Evolutionary conservation across 2,329 filamentous ascomycete genomes (phyloP).

Genomic region (Zasmidium angulare): DNA sequence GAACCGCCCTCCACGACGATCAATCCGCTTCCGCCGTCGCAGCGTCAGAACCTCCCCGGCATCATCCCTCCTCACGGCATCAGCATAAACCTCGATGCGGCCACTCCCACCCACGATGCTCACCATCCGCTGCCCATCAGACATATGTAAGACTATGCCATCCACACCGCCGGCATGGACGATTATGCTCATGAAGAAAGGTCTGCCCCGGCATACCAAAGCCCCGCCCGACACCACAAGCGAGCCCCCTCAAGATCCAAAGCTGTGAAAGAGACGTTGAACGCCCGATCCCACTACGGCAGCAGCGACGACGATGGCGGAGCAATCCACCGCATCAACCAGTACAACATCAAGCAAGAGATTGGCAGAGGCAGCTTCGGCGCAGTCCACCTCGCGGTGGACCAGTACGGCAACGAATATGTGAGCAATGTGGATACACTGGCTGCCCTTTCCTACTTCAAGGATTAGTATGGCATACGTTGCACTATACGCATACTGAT

Average conservation of each 20-base stretch:
- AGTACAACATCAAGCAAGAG: slow-evolving; percentile 91
- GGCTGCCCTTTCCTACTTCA: slow-evolving; percentile 5
- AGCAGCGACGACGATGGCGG: slow-evolving; percentile 80
- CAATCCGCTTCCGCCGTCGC: neutral
- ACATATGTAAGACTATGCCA: slow-evolving; percentile 47
- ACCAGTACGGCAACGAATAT: slow-evolving; percentile 91
- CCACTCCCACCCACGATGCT: slow-evolving; percentile 34
- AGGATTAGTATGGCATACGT: neutral
- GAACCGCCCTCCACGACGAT: slow-evolving; percentile 4
- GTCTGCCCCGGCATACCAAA: slow-evolving; percentile 59
- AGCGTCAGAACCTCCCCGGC: slow-evolving; percentile 29
- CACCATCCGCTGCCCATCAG: slow-evolving; percentile 41
- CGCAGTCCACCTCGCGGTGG: slow-evolving; percentile 82
- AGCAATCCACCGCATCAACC: slow-evolving; percentile 85
- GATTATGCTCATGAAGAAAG: slow-evolving; percentile 39
- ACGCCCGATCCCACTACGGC: slow-evolving; percentile 82
- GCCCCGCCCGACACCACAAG: slow-evolving; percentile 65
- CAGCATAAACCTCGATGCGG: slow-evolving; percentile 45
- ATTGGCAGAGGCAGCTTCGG: slow-evolving; percentile 97
- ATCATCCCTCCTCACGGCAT: slow-evolving; percentile 47
- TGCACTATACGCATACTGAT: slow-evolving; percentile 17
- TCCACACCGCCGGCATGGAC: neutral
- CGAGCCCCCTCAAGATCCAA: slow-evolving; percentile 60
- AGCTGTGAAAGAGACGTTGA: slow-evolving; percentile 81
- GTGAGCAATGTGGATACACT: slow-evolving; percentile 55